Evolutionary conservation across 805 yeast genomes (phyloP), one percentile per base, ranked within the genome.

Genomic region (Suhomyces pyralidae): DNA sequence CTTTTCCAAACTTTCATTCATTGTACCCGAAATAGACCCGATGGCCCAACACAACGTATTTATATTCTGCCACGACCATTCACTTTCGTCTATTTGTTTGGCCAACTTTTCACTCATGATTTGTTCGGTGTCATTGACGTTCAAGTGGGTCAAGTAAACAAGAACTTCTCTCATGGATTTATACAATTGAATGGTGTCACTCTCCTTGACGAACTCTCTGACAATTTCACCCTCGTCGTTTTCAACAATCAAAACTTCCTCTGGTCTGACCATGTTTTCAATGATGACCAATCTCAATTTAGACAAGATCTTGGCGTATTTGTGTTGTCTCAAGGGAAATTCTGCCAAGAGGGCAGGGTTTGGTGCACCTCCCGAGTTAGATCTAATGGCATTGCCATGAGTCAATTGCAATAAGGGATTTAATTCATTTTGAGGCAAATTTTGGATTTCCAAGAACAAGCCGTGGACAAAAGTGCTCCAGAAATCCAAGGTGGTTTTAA

Each of bases 171-270:
- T 85, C 90, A 92, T 90, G 28, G 93, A 85, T 73, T 94, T 93
- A 77, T 94, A 94, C 56, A 94, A 78, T 60, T 91, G 96, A 64
- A 94, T 94, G 9, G 99, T 94, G 68, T 94, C 99, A 67, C 94
- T 87, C 71, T 94, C 99, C 66, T 90, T 90, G 52, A 93, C 97
- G 58, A 93, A 92, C 66, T 93, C 98, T 65, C 99, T 84, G 45
- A 94, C 99, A 69, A 94, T 93, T 74, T 94, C 99, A 61, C 99
- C 99, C 74, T 94, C 99, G 71, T 94, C 99, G 68, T 93, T 93
- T 71, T 94, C 98, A 48, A 92, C 97, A 74, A 94, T 83, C 52
- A 94, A 79, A 51, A 94, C 99, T 74, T 94, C 99, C 71, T 94
- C 99, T 3, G 99, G 99, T 69, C 96, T 85, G 1, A 90, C 99